Conservation (phyloP, 2,329 filamentous ascomycete species). For the Lachnellula subtilissima region DNA sequence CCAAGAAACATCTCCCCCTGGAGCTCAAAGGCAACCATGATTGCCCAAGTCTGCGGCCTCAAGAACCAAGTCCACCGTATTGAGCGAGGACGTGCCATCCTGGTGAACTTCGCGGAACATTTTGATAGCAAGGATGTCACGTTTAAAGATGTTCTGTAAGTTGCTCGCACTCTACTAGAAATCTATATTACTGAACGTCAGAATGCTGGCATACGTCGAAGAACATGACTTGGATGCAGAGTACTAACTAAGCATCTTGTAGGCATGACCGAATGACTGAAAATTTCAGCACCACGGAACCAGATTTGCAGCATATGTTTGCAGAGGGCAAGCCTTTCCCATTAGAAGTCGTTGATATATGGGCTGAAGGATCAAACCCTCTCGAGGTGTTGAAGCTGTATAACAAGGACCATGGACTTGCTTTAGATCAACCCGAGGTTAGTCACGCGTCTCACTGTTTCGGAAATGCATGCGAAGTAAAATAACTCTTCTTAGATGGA, state of each 20-base stretch:
- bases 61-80: slow-evolving; percentile 67
- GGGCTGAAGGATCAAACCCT: slow-evolving; percentile 58
- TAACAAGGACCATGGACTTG: slow-evolving; percentile 78
- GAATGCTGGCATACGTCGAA: too few species aligned
- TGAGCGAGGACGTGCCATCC: slow-evolving; percentile 79
- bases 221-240: neutral
- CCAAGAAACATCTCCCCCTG: slow-evolving; percentile 91
- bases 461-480: neutral
- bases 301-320: slow-evolving; percentile 74
- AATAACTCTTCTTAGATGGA: slow-evolving; percentile 51
- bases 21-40: slow-evolving; percentile 94
- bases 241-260: neutral
- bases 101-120: slow-evolving; percentile 54
- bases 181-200: too few species aligned
- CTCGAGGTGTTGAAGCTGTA: slow-evolving; percentile 72
- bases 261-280: slow-evolving; percentile 90
- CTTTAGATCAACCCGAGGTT: slow-evolving; percentile 72
- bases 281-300: slow-evolving; percentile 61
- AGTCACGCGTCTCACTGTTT: neutral
- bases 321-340: slow-evolving; percentile 57
- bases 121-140: slow-evolving; percentile 46
- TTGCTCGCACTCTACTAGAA: neutral
- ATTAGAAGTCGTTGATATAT: slow-evolving; percentile 72
- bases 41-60: slow-evolving; percentile 86
- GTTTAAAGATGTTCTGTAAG: slow-evolving; percentile 62